A percentile compares a stretch with the other conserved stretches of the same genome.
phyloP scores from a whole-genome alignment of 371 early-diverging fungal species.

The Mucor sp. region DNA sequence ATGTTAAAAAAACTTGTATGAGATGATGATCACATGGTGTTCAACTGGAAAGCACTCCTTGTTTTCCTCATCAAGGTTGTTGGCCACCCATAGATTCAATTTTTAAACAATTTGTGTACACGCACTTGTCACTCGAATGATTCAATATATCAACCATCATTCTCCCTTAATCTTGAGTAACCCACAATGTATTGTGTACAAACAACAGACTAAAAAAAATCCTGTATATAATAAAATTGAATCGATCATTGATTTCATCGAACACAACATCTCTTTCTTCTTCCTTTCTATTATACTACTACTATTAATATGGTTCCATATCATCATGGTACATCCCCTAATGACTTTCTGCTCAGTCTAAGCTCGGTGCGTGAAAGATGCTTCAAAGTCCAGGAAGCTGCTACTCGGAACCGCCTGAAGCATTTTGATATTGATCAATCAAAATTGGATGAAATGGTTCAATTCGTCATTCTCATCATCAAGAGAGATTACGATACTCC shows the following conservation, averaged over 20 bases:
- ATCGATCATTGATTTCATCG: background rate
- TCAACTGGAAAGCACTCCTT: background rate
- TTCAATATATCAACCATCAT: conserved; percentile 1
- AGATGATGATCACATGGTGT: background rate
- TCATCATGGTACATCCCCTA: conserved; percentile 15
- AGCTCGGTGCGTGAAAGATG: conserved; percentile 79
- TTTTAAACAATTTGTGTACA: background rate
- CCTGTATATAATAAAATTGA: background rate
- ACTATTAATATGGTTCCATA: conserved; percentile 29
- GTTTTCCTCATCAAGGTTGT: background rate
- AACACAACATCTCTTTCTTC: background rate
- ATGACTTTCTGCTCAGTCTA: conserved; percentile 70
- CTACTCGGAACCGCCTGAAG: conserved; percentile 51
- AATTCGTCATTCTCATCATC: conserved; percentile 72
- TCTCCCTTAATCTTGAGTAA: conserved; percentile 9
- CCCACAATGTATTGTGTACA: conserved; percentile 1
- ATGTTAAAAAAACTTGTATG: conserved; percentile 6
- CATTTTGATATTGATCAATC: conserved; percentile 76
- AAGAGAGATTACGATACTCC: conserved; percentile 70
- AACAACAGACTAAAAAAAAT: background rate
- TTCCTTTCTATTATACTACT: background rate
- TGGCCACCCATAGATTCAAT: background rate
- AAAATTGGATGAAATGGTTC: conserved; percentile 71
- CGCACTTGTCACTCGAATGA: background rate
- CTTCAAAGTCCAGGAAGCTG: conserved; percentile 66